Evolutionary conservation across 2,329 filamentous ascomycete species (phyloP), one percentile per base, ranked within the genome.

Genomic region (Neofusicoccum sp.): DNA sequence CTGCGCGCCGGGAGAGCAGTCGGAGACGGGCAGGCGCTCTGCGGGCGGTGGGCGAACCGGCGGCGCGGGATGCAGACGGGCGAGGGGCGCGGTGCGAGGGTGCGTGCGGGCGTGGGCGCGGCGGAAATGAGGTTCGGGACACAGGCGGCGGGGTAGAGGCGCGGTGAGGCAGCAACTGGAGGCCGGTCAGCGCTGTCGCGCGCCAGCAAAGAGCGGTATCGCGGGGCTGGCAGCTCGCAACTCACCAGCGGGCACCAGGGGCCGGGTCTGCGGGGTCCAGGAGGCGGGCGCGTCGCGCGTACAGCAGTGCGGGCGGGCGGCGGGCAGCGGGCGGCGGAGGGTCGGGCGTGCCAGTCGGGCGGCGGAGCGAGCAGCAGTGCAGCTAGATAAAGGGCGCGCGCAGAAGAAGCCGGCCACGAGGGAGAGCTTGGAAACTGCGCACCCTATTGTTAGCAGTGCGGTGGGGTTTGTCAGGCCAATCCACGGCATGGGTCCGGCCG

Each of bases 241-340:
- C 52, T 56, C 52, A 56, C 52, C 49, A n/a, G 52, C n/a, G 50
- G 52, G 48, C 31, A 37, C 36, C 50, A 56, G 41, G 54, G 54
- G 52, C 37, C n/a, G 14, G 39, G 39, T 41, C 56, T 60, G 49
- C 49, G 61, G 61, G 61, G 49, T 62, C 61, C 61, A 62, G 61
- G 61, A 58, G 54, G 41, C 54, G 54, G 54, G 54, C 29, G 54
- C 39, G 54, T 58, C 54, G 54, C 54, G 54, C 31, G 41, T 45
- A 45, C 29, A 45, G 14, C 37, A 56, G 16, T n/a, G 41, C 6
- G 14, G 50, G 50, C 50, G 34, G 37, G 50, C 50, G 11, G 50
- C 22, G 22, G 22, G 22, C 22, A 22, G 22, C 22, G 22, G 22
- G 14, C n/a, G 50, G 50, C 36, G 34, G 8, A 43, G 50, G 7